Evolutionary conservation across 495 filamentous ascomycete species (phyloP).

Genomic region (Aspergillus steynii): DNA sequence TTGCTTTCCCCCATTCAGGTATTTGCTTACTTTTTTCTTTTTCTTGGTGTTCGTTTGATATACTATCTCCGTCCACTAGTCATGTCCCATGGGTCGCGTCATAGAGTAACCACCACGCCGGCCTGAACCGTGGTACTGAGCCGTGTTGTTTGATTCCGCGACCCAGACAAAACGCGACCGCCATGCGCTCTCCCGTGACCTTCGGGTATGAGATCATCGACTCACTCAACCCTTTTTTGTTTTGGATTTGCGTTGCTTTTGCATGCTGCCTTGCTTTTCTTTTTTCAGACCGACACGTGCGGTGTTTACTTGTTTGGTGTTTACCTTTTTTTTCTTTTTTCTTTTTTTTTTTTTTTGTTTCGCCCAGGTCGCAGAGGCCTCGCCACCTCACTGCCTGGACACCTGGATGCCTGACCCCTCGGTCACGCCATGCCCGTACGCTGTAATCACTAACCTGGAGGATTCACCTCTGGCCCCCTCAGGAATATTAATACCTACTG

Average conservation of each 20-base stretch:
- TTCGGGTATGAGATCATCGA: background rate
- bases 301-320: background rate
- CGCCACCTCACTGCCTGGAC: background rate
- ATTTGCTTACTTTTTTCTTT: constrained; percentile 2
- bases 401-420: background rate
- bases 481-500: background rate
- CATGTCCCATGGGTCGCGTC: constrained; percentile 1
- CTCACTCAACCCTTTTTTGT: background rate
- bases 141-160: background rate
- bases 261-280: background rate
- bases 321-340: background rate
- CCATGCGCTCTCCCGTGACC: constrained; percentile 2
- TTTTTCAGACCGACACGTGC: background rate
- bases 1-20: background rate
- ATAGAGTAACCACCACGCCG: constrained; percentile 2
- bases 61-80: no score
- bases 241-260: background rate
- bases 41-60: background rate
- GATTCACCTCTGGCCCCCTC: background rate
- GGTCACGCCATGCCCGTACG: background rate
- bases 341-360: no score
- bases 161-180: background rate
- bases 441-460: background rate
- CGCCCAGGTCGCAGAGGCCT: no score
- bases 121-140: background rate